Percentiles rank a stretch among this genome's conserved stretches.
Evolutionary conservation across 1,139 yeast genomes (phyloP).

Genomic region (Nakaseomyces uthaithaninus): DNA sequence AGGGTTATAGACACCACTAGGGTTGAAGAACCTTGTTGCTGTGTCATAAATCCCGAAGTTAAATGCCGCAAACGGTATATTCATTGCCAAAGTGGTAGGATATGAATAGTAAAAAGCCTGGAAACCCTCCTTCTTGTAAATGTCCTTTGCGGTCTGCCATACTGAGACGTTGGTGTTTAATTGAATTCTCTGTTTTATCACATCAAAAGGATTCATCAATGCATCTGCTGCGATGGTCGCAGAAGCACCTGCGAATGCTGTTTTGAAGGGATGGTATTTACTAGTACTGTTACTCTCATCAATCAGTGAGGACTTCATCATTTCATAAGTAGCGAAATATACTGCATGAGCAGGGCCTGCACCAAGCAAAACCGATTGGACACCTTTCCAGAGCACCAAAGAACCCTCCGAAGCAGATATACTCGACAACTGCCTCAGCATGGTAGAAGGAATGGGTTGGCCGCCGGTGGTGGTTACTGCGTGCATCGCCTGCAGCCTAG

Average conservation of each 20-base stretch:
- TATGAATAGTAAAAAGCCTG: slow-evolving; percentile 82
- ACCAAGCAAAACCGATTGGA: slow-evolving; percentile 82
- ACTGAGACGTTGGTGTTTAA: slow-evolving; percentile 34
- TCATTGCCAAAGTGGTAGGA: slow-evolving; percentile 89
- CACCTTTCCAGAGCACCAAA: slow-evolving; percentile 85
- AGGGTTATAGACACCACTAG: slow-evolving; percentile 73
- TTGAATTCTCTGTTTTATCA: slow-evolving; percentile 82
- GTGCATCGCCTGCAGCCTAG: slow-evolving; percentile 75
- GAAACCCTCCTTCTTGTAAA: slow-evolving; percentile 69
- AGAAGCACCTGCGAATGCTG: slow-evolving; percentile 80
- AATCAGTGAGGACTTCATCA: slow-evolving; percentile 44
- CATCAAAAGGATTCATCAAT: slow-evolving; percentile 95
- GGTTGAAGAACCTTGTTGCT: slow-evolving; percentile 67
- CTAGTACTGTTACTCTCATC: slow-evolving; percentile 23
- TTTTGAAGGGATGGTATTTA: slow-evolving; percentile 54
- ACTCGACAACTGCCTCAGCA: slow-evolving; percentile 51
- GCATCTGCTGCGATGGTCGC: slow-evolving; percentile 93
- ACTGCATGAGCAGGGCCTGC: slow-evolving; percentile 99
- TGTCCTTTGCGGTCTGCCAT: slow-evolving; percentile 35
- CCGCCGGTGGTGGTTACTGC: slow-evolving; percentile 26
- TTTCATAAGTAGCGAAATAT: slow-evolving; percentile 87
- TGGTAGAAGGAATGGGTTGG: slow-evolving; percentile 32
- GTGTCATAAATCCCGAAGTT: slow-evolving; percentile 92
- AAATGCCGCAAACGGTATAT: slow-evolving; percentile 90
- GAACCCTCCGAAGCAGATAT: slow-evolving; percentile 87